Evolutionary conservation across 495 filamentous ascomycete species (phyloP), one percentile per base, ranked within the genome.

Genomic region (Penicillium egyptiacum): DNA sequence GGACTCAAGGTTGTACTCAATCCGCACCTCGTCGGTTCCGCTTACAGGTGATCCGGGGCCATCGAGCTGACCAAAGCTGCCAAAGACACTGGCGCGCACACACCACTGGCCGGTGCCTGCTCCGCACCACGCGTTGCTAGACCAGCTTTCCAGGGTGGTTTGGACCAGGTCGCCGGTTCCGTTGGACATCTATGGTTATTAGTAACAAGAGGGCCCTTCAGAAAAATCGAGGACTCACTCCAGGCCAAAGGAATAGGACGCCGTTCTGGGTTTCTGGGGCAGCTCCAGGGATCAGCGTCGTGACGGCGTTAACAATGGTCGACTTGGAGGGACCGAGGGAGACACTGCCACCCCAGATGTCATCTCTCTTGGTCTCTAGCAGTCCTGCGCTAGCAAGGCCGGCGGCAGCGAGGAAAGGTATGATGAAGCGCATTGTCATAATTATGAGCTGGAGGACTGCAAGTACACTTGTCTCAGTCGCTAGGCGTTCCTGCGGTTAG

Each of bases 161-260:
- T 77, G 72, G 55, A 76, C 59, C 17, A 77, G 55, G 50, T 77
- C 75, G 4, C 75, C 73, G 1, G 75, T 77, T 33, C 73, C 69
- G 53, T 77, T 77, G 60, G 70, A 74, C 73, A 77, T 77, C 51
- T 54, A 22, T 20, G 3, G 5, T 6, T 23, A 6, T 45, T 28
- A 51, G 49, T 2, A 3, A 17, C 14, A 2, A 22, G 3, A 17
- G 5, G 1, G 9, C 0, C 5, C 7, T 14, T 20, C 1, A 16
- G 20, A 10, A 42, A 1, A 7, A 5, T 1, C 12, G n/a, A 16
- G 8, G 4, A 54, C 40, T 45, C 16, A 54, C 51, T 0, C 73
- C 74, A 16, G 72, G 74, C 74, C 74, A 77, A 25, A 77, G 63
- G 63, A 75, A 77, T 0, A 77, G 61, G 20, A 59, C 64, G 7